Evolutionary conservation across 148 eudicot genomes (phyloP).

Genomic region (Salicornia ramosissima): DNA sequence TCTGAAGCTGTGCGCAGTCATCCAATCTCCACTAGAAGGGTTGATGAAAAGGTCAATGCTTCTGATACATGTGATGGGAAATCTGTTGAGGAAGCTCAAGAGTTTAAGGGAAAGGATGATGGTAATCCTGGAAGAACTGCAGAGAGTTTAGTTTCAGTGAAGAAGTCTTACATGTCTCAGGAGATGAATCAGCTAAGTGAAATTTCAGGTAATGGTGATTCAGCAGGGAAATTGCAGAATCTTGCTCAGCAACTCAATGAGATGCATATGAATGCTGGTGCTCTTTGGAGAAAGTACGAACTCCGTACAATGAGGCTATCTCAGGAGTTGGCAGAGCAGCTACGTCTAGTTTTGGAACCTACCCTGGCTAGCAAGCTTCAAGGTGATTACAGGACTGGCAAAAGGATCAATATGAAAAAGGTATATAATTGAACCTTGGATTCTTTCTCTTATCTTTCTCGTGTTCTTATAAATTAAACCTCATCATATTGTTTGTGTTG

Average conservation of each 20-base stretch:
- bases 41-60: constrained; percentile 30
- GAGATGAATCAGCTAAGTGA: constrained; percentile 34
- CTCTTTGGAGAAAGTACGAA: constrained; percentile 79
- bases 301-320: constrained; percentile 76
- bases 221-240: constrained; percentile 39
- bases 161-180: constrained; percentile 42
- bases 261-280: constrained; percentile 45
- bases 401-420: constrained; percentile 98
- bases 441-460: neutral
- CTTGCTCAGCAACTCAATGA: constrained; percentile 43
- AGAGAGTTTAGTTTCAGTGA: constrained; percentile 57
- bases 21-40: constrained; percentile 31
- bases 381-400: constrained; percentile 97
- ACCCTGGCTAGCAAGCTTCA: constrained; percentile 96
- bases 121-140: constrained; percentile 25
- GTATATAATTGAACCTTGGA: constrained; percentile 28
- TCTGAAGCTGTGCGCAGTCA: constrained; percentile 27
- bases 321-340: constrained; percentile 93
- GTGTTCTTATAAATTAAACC: neutral
- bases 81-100: constrained; percentile 33
- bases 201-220: constrained; percentile 34
- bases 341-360: constrained; percentile 95
- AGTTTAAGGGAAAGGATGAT: constrained; percentile 18
- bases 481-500: constrained; percentile 8
- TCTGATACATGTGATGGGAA: constrained; percentile 28